Base-by-base conservation (phyloP, 805 yeast genomes). In the Lipomyces spencermartinsiae region DNA sequence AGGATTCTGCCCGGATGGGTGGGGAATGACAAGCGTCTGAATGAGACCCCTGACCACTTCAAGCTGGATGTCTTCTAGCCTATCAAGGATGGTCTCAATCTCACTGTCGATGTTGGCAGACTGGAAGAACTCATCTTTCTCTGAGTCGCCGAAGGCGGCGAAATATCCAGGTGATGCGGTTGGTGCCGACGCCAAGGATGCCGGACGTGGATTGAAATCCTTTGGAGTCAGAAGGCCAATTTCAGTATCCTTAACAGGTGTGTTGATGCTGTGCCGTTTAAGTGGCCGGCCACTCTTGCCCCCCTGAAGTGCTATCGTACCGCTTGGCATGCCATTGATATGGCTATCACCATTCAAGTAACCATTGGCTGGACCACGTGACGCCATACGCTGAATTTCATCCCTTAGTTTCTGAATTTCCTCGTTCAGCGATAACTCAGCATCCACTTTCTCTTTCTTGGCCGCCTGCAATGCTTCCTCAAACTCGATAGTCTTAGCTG, bases 31-130 rank as follows among this genome's bases (percentile, higher is more conserved):
- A 78, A 94, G 84, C 10, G 92, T 93, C 81, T 88, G 90, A 76
- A 95, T 83, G 69, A 95, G 82, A 5, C 97, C 97, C 73, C 90
- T 93, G 37, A 93, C 89, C 61, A 92, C 90, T 79, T 94, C 98
- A 68, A 86, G 84, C 77, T 91, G 94, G 71, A 94, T 81, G 12
- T 70, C 72, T 62, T 71, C 71, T 55, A 76, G 77, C 66, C 76
- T 78, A 43, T 77, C 81, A 58, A 77, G 66, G 29, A 77, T 67
- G 25, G 71, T 70, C 66, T 76, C 80, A 51, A 78, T 75, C 65
- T 78, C 78, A 2, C 71, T 75, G 58, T 78, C 79, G 34, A 74
- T 61, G 16, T 75, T 61, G 10, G 49, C 25, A 16, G 58, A n/a
- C 70, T 66, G 61, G 72, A 73, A 62, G 71, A 74, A 53, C 19